Conservation (phyloP, 2,329 filamentous ascomycete genomes). For the Blastomyces gilchristii region DNA sequence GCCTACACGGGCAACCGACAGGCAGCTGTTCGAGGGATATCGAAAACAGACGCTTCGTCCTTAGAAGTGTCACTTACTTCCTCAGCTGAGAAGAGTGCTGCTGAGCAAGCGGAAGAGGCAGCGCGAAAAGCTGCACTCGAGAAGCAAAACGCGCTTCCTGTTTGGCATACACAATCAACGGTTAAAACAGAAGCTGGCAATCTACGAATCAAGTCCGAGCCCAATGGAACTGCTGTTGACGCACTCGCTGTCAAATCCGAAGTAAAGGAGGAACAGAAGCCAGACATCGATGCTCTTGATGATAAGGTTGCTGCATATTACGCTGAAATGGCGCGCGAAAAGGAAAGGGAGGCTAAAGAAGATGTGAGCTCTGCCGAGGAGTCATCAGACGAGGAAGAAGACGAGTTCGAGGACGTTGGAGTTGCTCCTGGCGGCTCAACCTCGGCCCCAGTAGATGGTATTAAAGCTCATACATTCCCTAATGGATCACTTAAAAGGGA, state of each 20-base stretch:
- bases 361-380: constrained; percentile 33
- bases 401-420: constrained; percentile 18
- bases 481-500: constrained; percentile 30
- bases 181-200: constrained; percentile 23
- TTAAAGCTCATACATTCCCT: constrained; percentile 10
- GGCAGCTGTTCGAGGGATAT: constrained; percentile 32
- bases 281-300: constrained; percentile 33
- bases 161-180: constrained; percentile 45
- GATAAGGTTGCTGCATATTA: constrained; percentile 40
- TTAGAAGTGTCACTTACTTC: constrained; percentile 43
- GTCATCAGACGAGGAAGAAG: constrained; percentile 16
- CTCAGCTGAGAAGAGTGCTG: constrained; percentile 39
- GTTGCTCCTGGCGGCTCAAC: constrained; percentile 26
- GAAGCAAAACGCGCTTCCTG: constrained; percentile 43
- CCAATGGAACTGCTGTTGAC: constrained; percentile 9
- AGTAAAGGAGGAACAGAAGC: constrained; percentile 34
- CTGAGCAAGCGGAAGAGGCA: constrained; percentile 39
- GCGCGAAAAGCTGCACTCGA: constrained; percentile 40
- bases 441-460: constrained; percentile 20
- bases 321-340: constrained; percentile 36
- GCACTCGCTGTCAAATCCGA: constrained; percentile 21
- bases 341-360: constrained; percentile 32
- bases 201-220: constrained; percentile 11
- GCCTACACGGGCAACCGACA: constrained; percentile 31
- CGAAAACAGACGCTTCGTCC: constrained; percentile 36